Base-by-base conservation (phyloP, 78 protist species). In the Goniomonas avonlea region DNA sequence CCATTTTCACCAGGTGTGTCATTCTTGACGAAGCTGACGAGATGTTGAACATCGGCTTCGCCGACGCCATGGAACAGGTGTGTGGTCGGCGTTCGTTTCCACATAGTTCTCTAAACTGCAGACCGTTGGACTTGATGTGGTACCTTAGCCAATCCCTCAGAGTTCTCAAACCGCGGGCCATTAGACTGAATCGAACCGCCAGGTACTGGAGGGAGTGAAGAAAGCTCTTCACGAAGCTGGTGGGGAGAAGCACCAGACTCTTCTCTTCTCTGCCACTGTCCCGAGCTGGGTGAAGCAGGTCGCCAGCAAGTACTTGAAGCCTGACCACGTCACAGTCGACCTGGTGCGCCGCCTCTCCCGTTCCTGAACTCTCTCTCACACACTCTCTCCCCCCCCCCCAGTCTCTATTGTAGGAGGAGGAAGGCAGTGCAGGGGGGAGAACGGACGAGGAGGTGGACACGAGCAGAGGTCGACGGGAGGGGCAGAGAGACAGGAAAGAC, bases 241-340 rank as follows among this genome's bases (percentile, higher is more conserved):
- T 8, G 41, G 5, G 65, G 39, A 25, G 29, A 11, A 7, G 31
- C 88, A 78, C 8, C 92, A 85, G 75, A 85, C 82, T 9, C 53
- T 86, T 27, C 77, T 85, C 55, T 89, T 89, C 82, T 59, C 86
- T 7, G 93, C 93, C 25, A 89, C 93, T 25, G 41, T 85, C 69
- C 93, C 93, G 37, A 23, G 50, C 31, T 77, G 82, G 82, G 61
- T 77, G 37, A 23, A 29, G 20, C 20, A 38, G 25, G 34, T 25
- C 38, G 40, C 55, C 40, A 41, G 37, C 3, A 63, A 13, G 2
- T 63, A 63, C 71, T 63, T 63, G 47, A n/a, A n/a, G n/a, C n/a
- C n/a, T n/a, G n/a, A n/a, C n/a, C n/a, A n/a, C n/a, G n/a, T n/a
- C n/a, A n/a, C n/a, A n/a, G n/a, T n/a, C n/a, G n/a, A n/a, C n/a